phyloP scores from a whole-genome alignment of 257 asterid genomes.

The Prunella vulgaris region DNA sequence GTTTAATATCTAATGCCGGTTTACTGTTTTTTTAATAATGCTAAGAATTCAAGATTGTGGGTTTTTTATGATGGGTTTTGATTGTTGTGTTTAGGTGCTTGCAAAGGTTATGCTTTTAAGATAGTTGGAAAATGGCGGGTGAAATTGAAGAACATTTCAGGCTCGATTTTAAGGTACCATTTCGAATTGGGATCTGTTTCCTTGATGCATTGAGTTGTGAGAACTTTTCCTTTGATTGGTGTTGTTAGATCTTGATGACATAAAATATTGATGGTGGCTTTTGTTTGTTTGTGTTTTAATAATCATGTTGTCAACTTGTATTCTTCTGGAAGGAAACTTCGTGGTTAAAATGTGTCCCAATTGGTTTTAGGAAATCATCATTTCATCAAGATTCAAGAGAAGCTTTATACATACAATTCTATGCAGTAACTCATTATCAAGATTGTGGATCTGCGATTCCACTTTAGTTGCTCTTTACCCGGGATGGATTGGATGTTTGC shows the following conservation, averaged over 20 bases:
- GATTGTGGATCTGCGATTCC: conserved; percentile 7
- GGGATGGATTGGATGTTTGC: neutral
- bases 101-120: conserved; percentile 18
- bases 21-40: neutral
- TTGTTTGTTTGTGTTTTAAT: neutral
- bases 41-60: neutral
- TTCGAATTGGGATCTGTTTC: conserved; percentile 15
- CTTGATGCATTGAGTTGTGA: conserved; percentile 3
- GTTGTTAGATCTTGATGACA: conserved; percentile 11
- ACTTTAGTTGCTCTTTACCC: neutral
- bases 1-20: conserved; percentile 7
- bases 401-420: too few relatives aligned
- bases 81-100: conserved; percentile 29
- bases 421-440: neutral
- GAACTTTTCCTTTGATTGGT: neutral
- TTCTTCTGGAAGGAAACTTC: neutral
- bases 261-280: neutral
- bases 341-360: too few relatives aligned
- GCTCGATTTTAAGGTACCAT: conserved; percentile 59
- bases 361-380: too few relatives aligned
- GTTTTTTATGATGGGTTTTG: conserved; percentile 29
- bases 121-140: conserved; percentile 59
- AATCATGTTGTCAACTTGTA: neutral
- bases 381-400: too few relatives aligned
- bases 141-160: conserved; percentile 58